Conservation (phyloP, 345 rosid species). For the Eucalyptus lansdowneana region DNA sequence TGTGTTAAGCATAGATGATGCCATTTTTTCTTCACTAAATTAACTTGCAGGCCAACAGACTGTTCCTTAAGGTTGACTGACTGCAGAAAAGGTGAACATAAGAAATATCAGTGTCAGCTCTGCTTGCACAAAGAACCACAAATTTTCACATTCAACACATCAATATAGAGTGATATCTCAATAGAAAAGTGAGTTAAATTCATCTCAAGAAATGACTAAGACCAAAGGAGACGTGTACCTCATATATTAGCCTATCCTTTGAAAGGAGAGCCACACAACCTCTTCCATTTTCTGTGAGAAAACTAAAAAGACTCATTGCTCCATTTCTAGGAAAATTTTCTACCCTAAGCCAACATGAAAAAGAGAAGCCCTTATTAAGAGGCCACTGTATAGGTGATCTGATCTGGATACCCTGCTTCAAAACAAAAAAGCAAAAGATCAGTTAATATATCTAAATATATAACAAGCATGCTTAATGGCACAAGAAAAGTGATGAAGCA, state of each 20-base stretch:
- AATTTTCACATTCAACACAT: neutral
- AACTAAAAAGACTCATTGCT: constrained; percentile 81
- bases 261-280: constrained; percentile 79
- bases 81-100: constrained; percentile 30
- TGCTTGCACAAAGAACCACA: neutral
- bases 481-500: neutral
- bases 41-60: constrained; percentile 41
- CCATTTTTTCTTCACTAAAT: constrained; percentile 67
- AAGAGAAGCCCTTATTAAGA: constrained; percentile 80
- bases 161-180: neutral
- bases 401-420: constrained; percentile 63
- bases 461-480: neutral
- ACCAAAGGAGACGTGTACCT: constrained; percentile 22
- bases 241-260: constrained; percentile 55
- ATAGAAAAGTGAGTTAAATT: neutral
- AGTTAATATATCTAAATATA: neutral
- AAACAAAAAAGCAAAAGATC: neutral
- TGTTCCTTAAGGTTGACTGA: constrained; percentile 70
- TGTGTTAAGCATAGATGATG: constrained; percentile 87
- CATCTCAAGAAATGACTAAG: neutral
- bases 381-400: constrained; percentile 93
- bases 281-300: constrained; percentile 77
- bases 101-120: neutral
- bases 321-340: constrained; percentile 70
- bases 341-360: constrained; percentile 95